These are phyloP conservation scores for Rhododendron ovatum DNA, from an alignment of 148 eudicot species.

Conservation along the genomic window DNA sequence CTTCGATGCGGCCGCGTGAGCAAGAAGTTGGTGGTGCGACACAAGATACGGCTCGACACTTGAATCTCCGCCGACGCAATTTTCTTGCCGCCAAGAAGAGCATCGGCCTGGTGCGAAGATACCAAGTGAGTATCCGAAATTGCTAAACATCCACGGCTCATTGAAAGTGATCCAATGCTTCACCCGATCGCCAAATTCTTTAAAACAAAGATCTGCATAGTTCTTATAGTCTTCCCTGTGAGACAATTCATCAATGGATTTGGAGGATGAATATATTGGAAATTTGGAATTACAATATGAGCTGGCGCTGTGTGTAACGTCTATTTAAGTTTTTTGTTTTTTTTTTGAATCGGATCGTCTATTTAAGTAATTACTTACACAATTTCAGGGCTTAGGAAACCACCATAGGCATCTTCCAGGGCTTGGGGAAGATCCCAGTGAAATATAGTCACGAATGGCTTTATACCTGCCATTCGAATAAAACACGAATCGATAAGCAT, in stretches of 20 bases:
- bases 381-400: slow-evolving; percentile 31
- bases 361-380: slow-evolving; percentile 28
- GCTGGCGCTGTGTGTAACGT: no score
- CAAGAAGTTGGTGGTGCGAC: slow-evolving; percentile 48
- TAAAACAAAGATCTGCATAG: slow-evolving; percentile 47
- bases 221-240: slow-evolving; percentile 43
- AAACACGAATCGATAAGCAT: background rate
- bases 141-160: slow-evolving; percentile 36
- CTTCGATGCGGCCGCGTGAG: slow-evolving; percentile 45
- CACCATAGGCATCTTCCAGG: slow-evolving; percentile 47
- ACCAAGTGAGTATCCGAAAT: slow-evolving; percentile 18
- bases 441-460: slow-evolving; percentile 41
- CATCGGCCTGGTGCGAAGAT: slow-evolving; percentile 34
- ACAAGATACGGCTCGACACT: slow-evolving; percentile 37
- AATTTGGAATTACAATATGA: no score
- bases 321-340: background rate
- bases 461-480: slow-evolving; percentile 21
- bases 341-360: background rate
- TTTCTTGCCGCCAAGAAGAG: slow-evolving; percentile 14
- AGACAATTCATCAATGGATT: background rate
- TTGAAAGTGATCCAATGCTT: slow-evolving; percentile 59
- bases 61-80: slow-evolving; percentile 32
- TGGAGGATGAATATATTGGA: no score
- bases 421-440: slow-evolving; percentile 51
- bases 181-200: slow-evolving; percentile 42